These are phyloP conservation scores for Mycena epipterygia DNA, from an alignment of 768 basidiomycete genomes.

Conservation along the genomic window DNA sequence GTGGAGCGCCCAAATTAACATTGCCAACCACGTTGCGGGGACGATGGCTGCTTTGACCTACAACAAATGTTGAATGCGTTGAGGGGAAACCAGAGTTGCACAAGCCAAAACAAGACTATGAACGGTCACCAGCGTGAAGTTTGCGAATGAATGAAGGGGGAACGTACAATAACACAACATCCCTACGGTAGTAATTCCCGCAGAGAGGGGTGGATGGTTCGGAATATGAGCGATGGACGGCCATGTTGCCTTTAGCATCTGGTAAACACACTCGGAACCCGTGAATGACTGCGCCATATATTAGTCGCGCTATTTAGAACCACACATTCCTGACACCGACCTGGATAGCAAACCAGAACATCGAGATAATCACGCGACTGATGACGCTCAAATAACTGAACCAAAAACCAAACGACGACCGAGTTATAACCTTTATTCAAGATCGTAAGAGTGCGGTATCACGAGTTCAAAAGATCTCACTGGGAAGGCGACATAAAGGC, in stretches of 20 bases:
- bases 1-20: conserved; percentile 85
- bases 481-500: conserved; percentile 81
- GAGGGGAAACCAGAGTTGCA: conserved; percentile 84
- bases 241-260: conserved; percentile 89
- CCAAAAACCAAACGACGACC: conserved; percentile 92
- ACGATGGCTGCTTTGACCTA: conserved; percentile 75
- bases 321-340: conserved; percentile 50
- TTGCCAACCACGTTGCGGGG: conserved; percentile 71
- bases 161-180: conserved; percentile 38
- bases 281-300: conserved; percentile 58
- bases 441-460: not conserved
- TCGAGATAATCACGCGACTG: conserved; percentile 78
- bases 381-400: conserved; percentile 89
- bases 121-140: too few relatives aligned
- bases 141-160: too few relatives aligned
- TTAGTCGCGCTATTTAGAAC: not conserved
- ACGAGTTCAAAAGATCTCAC: conserved; percentile 16
- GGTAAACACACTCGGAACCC: conserved; percentile 82
- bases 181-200: conserved; percentile 76
- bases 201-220: conserved; percentile 68
- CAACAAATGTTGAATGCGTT: conserved; percentile 83
- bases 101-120: conserved; percentile 83
- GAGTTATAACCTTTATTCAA: conserved; percentile 69
- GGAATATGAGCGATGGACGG: conserved; percentile 74
- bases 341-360: conserved; percentile 88